These are phyloP conservation scores for Candida multigemmis DNA, from an alignment of 805 yeast species.

Conservation along the genomic window DNA sequence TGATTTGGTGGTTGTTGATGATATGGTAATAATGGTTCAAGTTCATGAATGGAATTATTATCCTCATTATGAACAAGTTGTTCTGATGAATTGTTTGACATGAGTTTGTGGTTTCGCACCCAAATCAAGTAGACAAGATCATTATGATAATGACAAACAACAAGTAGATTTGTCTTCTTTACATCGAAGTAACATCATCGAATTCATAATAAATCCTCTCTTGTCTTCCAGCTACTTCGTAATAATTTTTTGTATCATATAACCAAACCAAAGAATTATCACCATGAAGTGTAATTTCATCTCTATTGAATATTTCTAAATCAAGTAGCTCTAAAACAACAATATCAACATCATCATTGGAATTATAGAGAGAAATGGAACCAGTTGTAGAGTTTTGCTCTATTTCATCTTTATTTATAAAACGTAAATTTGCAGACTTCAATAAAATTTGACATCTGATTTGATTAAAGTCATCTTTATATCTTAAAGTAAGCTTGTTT, in stretches of 20 bases:
- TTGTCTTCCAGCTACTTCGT: not conserved
- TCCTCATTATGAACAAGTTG: no score
- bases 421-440: slow-evolving; percentile 16
- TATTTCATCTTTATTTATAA: slow-evolving; percentile 8
- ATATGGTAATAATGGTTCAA: no score
- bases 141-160: no score
- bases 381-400: slow-evolving; percentile 5
- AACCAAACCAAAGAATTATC: not conserved
- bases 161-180: no score
- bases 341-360: slow-evolving; percentile 7
- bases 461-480: slow-evolving; percentile 27
- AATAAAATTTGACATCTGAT: slow-evolving; percentile 15
- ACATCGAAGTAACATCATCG: no score
- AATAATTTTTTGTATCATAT: not conserved
- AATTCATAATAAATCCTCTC: slow-evolving; percentile 1
- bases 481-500: slow-evolving; percentile 15
- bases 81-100: no score
- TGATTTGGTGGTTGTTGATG: no score
- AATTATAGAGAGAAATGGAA: no score
- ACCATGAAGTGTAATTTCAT: slow-evolving; percentile 13
- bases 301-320: slow-evolving; percentile 22
- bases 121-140: no score
- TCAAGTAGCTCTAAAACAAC: slow-evolving; percentile 19
- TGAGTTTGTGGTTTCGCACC: no score
- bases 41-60: no score